Conservation (phyloP, 345 rosid genomes). For the Camelina sativa region DNA sequence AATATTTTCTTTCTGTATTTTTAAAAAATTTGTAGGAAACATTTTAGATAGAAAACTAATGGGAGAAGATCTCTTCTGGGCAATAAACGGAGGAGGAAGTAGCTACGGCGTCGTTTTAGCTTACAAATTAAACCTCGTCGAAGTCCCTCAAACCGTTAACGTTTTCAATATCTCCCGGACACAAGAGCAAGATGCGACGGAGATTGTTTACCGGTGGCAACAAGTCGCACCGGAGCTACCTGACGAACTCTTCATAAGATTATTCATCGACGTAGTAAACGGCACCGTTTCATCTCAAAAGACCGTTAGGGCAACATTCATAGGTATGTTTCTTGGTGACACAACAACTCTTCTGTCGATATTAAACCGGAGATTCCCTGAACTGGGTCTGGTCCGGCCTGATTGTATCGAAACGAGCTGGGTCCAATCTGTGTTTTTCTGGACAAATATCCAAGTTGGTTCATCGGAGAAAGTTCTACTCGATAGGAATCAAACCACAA, state of each 20-base stretch:
- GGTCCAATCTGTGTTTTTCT: conserved; percentile 54
- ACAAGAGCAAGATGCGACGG: no score
- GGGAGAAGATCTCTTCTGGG: no score
- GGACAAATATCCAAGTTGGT: conserved; percentile 35
- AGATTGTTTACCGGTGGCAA: no score
- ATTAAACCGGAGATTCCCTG: conserved; percentile 51
- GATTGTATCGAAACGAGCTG: conserved; percentile 67
- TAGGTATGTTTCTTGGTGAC: conserved; percentile 55
- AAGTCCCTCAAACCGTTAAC: no score
- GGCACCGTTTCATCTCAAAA: conserved; percentile 27
- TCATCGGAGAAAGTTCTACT: conserved; percentile 45
- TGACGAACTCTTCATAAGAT: conserved; percentile 52
- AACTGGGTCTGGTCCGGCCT: conserved; percentile 47
- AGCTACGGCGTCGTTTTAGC: no score
- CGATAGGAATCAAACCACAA: conserved; percentile 34
- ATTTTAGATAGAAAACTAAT: no score
- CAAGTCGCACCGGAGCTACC: no score
- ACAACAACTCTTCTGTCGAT: conserved; percentile 46
- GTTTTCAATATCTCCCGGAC: no score
- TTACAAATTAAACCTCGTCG: no score
- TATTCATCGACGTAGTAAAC: conserved; percentile 37
- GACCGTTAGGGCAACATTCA: conserved; percentile 50
- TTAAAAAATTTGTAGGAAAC: no score
- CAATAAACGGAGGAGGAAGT: no score
- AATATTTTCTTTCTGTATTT: no score